These are phyloP conservation scores for Aspergillus texensis DNA, from an alignment of 2,329 filamentous ascomycete genomes.

Conservation along the genomic window DNA sequence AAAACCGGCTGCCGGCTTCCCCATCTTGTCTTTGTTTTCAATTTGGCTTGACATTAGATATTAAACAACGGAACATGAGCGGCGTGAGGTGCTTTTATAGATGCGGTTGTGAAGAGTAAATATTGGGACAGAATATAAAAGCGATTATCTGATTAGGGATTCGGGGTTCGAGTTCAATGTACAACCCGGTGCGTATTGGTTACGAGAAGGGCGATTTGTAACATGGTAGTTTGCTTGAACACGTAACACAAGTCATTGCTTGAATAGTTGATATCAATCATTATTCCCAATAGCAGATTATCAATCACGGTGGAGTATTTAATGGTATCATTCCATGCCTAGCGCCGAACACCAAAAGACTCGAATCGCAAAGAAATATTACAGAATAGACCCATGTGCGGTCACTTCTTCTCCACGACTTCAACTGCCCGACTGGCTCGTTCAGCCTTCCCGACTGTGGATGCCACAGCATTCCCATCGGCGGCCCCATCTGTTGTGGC, in stretches of 20 bases:
- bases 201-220: neutral
- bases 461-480: conserved; percentile 44
- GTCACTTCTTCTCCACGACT: conserved; percentile 50
- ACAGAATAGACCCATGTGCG: conserved; percentile 9
- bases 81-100: conserved; percentile 23
- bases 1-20: neutral
- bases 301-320: neutral
- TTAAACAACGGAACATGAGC: conserved; percentile 18
- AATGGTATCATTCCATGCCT: conserved; percentile 14
- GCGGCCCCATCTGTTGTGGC: conserved; percentile 23
- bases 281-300: neutral
- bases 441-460: conserved; percentile 51
- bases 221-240: neutral
- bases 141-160: conserved; percentile 3
- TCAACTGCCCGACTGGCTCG: conserved; percentile 48
- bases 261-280: neutral
- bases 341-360: conserved; percentile 19
- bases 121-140: conserved; percentile 12
- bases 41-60: conserved; percentile 18
- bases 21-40: conserved; percentile 3
- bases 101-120: conserved; percentile 13
- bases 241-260: neutral
- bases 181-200: neutral
- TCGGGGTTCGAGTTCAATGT: neutral
- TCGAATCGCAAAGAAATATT: conserved; percentile 8